Conservation (phyloP, 2,329 filamentous ascomycete genomes). For the Pestalotiopsis sp. region DNA sequence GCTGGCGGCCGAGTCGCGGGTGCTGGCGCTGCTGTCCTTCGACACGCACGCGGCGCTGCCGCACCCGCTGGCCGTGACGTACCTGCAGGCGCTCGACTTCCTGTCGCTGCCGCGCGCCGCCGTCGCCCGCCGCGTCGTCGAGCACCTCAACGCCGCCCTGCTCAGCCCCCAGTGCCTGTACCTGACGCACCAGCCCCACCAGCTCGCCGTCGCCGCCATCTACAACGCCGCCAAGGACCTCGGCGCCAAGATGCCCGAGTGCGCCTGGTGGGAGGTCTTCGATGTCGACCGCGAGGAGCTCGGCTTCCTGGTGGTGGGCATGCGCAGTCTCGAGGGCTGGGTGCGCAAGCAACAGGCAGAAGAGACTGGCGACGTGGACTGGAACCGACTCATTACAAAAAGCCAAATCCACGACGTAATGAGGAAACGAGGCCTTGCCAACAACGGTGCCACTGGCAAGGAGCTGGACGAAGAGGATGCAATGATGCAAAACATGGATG, state of each 20-base stretch:
- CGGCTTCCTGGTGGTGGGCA: slow-evolving; percentile 84
- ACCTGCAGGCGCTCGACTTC: slow-evolving; percentile 84
- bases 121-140: slow-evolving; percentile 66
- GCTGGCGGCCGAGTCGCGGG: slow-evolving; percentile 72
- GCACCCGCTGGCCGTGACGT: slow-evolving; percentile 84
- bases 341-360: slow-evolving; percentile 55
- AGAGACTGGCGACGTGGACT: slow-evolving; percentile 48
- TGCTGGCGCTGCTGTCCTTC: slow-evolving; percentile 77
- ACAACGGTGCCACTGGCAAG: slow-evolving; percentile 12
- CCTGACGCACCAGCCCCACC: slow-evolving; percentile 85
- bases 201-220: slow-evolving; percentile 82
- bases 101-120: slow-evolving; percentile 43
- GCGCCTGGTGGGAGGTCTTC: slow-evolving; percentile 97
- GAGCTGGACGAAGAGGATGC: slow-evolving; percentile 13
- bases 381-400: slow-evolving; percentile 56
- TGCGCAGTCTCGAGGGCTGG: slow-evolving; percentile 77
- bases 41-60: slow-evolving; percentile 83
- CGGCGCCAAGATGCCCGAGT: slow-evolving; percentile 75
- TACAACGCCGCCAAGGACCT: slow-evolving; percentile 84
- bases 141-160: slow-evolving; percentile 82
- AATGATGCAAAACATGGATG: slow-evolving; percentile 15
- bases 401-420: slow-evolving; percentile 61
- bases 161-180: slow-evolving; percentile 88
- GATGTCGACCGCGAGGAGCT: slow-evolving; percentile 93
- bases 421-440: slow-evolving; percentile 47